Base-by-base conservation (phyloP, 148 eudicot species). In the Rhododendron williamsianum region DNA sequence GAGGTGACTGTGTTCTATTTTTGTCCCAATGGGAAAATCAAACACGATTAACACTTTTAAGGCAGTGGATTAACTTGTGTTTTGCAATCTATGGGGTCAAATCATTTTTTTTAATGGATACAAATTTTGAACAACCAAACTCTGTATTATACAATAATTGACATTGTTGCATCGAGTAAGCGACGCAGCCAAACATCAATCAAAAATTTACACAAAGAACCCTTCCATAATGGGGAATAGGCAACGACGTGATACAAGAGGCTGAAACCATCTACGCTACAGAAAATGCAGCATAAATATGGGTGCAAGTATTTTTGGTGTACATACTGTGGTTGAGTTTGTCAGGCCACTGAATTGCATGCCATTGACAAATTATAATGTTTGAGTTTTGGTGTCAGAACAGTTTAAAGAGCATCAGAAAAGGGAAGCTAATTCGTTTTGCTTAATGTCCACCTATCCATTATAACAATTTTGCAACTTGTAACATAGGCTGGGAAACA, bases 371-470 rank as follows among this genome's bases (percentile, higher is more conserved):
- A 9, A 71, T 27, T 21, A 30, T 56, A 83, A 83, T 65, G n/a
- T 63, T 27, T 81, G 33, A 10, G 27, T 9, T 41, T 10, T 6
- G 73, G n/a, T 4, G 25, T 58, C 33, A 36, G 49, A 18, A 38
- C 25, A 81, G 46, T 10, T n/a, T 58, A 58, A 35, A 36, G 4
- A 81, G 46, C n/a, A 41, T 46, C 36, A 45, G 3, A 83, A 67
- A 23, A 15, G 25, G 10, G 21, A 67, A n/a, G 15, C 3, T 21
- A 82, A 58, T 35, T 58, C 36, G 21, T 33, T 58, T 23, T 65
- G 76, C 41, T 65, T 82, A n/a, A 33, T 25, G n/a, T 45, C 54
- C 58, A 83, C 60, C 58, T n/a, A 83, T 69, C 74, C 74, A 81
- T 33, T 54, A 81, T 15, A 9, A 81, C 3, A 81, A 60, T 23